phyloP scores from a whole-genome alignment of 805 yeast species.

The Schwanniomyces occidentalis region DNA sequence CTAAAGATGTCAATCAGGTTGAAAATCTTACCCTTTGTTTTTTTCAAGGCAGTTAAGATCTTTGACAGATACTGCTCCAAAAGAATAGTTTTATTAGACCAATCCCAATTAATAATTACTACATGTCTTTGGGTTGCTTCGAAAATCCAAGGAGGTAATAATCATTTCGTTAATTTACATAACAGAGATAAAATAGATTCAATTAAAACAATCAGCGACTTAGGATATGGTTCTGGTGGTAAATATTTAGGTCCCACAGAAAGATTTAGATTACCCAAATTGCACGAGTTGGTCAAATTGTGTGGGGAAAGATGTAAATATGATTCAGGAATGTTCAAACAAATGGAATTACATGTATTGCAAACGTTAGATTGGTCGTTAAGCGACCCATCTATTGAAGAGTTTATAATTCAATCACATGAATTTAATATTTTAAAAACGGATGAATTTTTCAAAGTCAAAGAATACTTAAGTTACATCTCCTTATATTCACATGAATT shows the following conservation, averaged over 20 bases:
- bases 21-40: conserved; percentile 65
- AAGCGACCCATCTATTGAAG: conserved; percentile 56
- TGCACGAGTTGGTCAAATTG: conserved; percentile 66
- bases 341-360: conserved; percentile 57
- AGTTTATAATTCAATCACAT: conserved; percentile 30
- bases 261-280: conserved; percentile 72
- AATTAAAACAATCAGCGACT: conserved; percentile 34
- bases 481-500: conserved; percentile 49
- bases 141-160: conserved; percentile 76
- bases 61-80: conserved; percentile 91
- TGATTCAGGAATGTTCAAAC: conserved; percentile 49
- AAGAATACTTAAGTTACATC: conserved; percentile 50
- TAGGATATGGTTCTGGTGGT: conserved; percentile 54
- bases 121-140: conserved; percentile 93
- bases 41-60: conserved; percentile 67
- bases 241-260: conserved; percentile 69
- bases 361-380: conserved; percentile 61
- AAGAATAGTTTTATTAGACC: conserved; percentile 80
- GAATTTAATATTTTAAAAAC: conserved; percentile 31
- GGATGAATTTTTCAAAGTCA: conserved; percentile 44
- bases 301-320: conserved; percentile 66
- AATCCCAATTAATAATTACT: conserved; percentile 86
- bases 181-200: conserved; percentile 22
- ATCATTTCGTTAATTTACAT: conserved; percentile 55
- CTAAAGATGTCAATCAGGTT: conserved; percentile 68